phyloP scores from a whole-genome alignment of 2,329 filamentous ascomycete genomes.

The Coniella vitis region DNA sequence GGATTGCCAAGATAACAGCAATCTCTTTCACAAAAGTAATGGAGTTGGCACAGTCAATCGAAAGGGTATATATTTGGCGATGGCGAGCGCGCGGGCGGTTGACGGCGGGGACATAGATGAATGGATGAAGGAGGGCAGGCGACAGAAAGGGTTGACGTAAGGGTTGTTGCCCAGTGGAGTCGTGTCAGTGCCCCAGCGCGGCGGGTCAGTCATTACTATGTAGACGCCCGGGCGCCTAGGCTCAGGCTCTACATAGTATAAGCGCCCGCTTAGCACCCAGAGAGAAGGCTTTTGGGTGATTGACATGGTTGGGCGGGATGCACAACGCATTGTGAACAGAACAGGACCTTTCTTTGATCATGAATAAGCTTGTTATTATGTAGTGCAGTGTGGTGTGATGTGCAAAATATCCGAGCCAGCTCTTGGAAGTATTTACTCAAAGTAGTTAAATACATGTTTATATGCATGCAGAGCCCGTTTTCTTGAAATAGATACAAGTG shows the following conservation, averaged over 20 bases:
- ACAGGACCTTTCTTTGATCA: too few species aligned
- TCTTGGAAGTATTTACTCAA: too few species aligned
- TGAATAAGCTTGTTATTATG: too few species aligned
- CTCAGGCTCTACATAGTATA: neutral
- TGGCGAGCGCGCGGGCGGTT: neutral
- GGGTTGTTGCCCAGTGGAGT: slow-evolving; percentile 6
- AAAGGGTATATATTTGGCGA: neutral
- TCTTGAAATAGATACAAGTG: too few species aligned
- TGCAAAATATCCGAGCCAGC: too few species aligned
- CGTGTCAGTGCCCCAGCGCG: neutral
- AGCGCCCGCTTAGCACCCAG: too few species aligned
- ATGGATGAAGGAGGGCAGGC: neutral
- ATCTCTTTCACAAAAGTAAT: neutral
- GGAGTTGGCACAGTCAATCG: neutral
- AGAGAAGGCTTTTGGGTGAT: too few species aligned
- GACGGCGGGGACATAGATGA: slow-evolving; percentile 1
- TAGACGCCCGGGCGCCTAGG: neutral
- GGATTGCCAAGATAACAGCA: neutral
- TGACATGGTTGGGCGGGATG: too few species aligned
- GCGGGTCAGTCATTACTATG: neutral
- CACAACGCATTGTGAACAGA: too few species aligned
- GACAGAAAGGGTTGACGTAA: slow-evolving; percentile 16
- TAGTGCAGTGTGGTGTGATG: too few species aligned
- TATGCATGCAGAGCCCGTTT: too few species aligned
- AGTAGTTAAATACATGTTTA: too few species aligned